Percentiles rank a stretch among this genome's conserved stretches.
Evolutionary conservation across 2,329 filamentous ascomycete species (phyloP).

Genomic region (Neurospora crassa): DNA sequence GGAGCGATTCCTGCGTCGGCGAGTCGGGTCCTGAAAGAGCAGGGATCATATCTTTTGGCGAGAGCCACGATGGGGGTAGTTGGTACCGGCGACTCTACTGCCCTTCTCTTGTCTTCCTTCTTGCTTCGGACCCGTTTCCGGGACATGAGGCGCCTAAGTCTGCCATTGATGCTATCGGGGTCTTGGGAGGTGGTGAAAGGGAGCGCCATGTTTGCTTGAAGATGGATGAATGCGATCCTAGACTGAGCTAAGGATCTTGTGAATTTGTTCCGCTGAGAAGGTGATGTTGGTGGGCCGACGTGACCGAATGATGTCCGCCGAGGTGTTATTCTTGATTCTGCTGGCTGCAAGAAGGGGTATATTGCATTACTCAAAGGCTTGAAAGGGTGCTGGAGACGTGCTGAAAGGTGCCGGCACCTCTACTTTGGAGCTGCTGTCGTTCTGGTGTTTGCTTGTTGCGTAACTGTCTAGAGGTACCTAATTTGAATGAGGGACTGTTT

Average conservation of each 20-base stretch:
- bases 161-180: background rate
- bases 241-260: background rate
- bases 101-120: background rate
- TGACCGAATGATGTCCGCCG: background rate
- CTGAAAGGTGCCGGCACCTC: background rate
- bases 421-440: background rate
- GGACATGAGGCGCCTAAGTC: background rate
- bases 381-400: background rate
- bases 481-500: background rate
- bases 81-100: background rate
- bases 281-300: background rate
- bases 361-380: background rate
- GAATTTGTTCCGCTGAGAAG: background rate
- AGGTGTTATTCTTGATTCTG: background rate
- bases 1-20: background rate
- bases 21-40: constrained; percentile 11
- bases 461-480: background rate
- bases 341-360: background rate
- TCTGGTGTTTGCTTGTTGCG: background rate
- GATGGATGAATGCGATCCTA: background rate
- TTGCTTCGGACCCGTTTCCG: background rate
- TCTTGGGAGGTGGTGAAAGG: background rate
- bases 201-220: background rate
- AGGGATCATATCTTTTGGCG: constrained; percentile 7
- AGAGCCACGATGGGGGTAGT: background rate